Conservation (phyloP, 345 rosid species). For the Lepidium didymum region DNA sequence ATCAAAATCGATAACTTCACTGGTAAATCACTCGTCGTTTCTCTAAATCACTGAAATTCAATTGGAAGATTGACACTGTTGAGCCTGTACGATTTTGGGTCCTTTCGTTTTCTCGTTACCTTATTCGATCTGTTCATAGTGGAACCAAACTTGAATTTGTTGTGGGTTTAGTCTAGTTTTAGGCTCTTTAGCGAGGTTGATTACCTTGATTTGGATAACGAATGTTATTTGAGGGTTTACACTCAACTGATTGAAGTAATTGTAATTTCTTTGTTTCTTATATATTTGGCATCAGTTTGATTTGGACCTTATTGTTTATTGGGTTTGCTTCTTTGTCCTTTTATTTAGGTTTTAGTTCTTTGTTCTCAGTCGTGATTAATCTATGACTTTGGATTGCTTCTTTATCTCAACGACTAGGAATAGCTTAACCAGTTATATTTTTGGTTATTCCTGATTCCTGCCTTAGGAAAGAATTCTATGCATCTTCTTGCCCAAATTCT, state of each 20-base stretch:
- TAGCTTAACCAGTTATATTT: not conserved
- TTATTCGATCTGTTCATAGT: not conserved
- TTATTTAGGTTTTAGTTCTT: too few relatives aligned
- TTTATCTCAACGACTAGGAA: not conserved
- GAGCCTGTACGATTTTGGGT: not conserved
- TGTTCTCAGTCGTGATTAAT: too few relatives aligned
- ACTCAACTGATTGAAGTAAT: not conserved
- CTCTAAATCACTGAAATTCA: not conserved
- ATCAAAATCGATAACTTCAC: constrained; percentile 49
- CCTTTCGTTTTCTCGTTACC: not conserved
- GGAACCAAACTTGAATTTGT: not conserved
- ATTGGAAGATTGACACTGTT: not conserved
- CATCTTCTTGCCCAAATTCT: not conserved
- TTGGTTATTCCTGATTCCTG: not conserved
- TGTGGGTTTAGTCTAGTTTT: not conserved
- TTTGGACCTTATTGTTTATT: not conserved
- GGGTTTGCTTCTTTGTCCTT: not conserved
- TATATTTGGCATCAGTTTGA: not conserved
- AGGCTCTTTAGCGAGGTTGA: not conserved
- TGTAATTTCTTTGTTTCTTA: not conserved
- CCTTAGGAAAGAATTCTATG: not conserved
- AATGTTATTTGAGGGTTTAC: not conserved
- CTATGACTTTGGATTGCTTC: too few relatives aligned
- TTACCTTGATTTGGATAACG: not conserved
- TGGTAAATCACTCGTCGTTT: constrained; percentile 25